Percentiles rank a stretch among this genome's conserved stretches.
Evolutionary conservation across 176 grass and related monocot genomes (phyloP).

Genomic region (Lolium perenne): DNA sequence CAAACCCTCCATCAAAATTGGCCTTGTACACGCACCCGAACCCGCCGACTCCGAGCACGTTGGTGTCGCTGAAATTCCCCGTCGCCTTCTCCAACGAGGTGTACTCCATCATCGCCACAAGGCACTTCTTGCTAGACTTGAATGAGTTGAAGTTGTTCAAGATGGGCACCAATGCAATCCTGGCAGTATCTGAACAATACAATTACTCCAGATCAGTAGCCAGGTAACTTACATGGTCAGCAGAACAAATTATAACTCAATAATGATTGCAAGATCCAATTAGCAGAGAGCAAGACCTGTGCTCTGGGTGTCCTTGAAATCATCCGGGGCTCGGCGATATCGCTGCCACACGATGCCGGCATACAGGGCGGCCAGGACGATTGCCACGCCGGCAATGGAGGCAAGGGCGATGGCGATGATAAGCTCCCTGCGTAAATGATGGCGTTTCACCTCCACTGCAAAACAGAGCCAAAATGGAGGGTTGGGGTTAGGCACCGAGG

Average conservation of each 20-base stretch:
- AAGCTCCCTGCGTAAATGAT: constrained; percentile 66
- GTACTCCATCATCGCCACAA: constrained; percentile 74
- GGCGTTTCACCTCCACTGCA: constrained; percentile 55
- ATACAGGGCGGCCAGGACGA: constrained; percentile 49
- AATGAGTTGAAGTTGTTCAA: constrained; percentile 84
- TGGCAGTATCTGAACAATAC: constrained; percentile 56
- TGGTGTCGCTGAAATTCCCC: constrained; percentile 74
- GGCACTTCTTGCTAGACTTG: constrained; percentile 69
- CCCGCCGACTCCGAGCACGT: constrained; percentile 79
- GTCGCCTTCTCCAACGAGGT: constrained; percentile 64
- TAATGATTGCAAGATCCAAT: background rate
- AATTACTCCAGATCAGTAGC: background rate
- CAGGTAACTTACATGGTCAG: constrained; percentile 30
- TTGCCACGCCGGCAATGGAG: constrained; percentile 54
- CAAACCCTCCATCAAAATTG: constrained; percentile 68
- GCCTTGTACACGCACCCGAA: constrained; percentile 85
- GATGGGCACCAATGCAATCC: constrained; percentile 72
- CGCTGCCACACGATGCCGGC: constrained; percentile 72
- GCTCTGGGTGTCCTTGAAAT: constrained; percentile 62
- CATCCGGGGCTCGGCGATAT: constrained; percentile 45
- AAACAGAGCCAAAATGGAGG: constrained; percentile 15
- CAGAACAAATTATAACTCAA: constrained; percentile 8
- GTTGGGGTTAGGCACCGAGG: background rate
- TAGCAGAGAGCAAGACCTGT: constrained; percentile 55
- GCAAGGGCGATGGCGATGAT: constrained; percentile 61